Conservation (phyloP, 805 yeast species). For the Pichia insulana region DNA sequence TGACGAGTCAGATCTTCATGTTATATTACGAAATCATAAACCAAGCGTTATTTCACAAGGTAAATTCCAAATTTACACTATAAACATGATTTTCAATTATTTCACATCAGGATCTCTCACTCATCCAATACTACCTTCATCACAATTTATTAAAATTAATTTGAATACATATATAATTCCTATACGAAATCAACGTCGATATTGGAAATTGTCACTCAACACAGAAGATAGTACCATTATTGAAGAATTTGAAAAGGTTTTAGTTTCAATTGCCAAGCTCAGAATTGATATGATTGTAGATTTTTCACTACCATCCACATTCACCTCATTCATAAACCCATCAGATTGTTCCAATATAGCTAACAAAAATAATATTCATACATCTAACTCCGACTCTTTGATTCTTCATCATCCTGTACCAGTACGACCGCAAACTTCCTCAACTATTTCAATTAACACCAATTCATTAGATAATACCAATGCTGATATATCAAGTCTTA, state of each 20-base stretch:
- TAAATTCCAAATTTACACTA: slow-evolving; percentile 46
- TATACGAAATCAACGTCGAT: slow-evolving; percentile 65
- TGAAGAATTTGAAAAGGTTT: slow-evolving; percentile 21
- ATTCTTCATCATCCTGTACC: neutral
- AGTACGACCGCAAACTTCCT: neutral
- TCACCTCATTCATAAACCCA: slow-evolving; percentile 5
- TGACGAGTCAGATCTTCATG: slow-evolving; percentile 1
- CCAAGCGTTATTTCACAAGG: slow-evolving; percentile 48
- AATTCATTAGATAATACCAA: neutral
- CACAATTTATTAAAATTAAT: slow-evolving; percentile 46
- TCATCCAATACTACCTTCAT: slow-evolving; percentile 63
- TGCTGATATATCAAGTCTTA: neutral
- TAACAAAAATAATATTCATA: neutral
- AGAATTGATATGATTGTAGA: slow-evolving; percentile 5
- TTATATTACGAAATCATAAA: slow-evolving; percentile 2
- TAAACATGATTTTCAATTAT: slow-evolving; percentile 40
- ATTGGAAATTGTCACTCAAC: slow-evolving; percentile 49
- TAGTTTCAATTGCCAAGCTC: slow-evolving; percentile 16
- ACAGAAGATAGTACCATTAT: slow-evolving; percentile 26
- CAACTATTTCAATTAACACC: neutral
- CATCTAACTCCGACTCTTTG: slow-evolving; percentile 8
- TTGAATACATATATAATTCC: slow-evolving; percentile 48
- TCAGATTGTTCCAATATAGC: slow-evolving; percentile 1
- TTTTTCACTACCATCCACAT: slow-evolving; percentile 8
- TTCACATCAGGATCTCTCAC: slow-evolving; percentile 61